Evolutionary conservation across 441 rosid genomes (phyloP).

Genomic region (Croton setiger): DNA sequence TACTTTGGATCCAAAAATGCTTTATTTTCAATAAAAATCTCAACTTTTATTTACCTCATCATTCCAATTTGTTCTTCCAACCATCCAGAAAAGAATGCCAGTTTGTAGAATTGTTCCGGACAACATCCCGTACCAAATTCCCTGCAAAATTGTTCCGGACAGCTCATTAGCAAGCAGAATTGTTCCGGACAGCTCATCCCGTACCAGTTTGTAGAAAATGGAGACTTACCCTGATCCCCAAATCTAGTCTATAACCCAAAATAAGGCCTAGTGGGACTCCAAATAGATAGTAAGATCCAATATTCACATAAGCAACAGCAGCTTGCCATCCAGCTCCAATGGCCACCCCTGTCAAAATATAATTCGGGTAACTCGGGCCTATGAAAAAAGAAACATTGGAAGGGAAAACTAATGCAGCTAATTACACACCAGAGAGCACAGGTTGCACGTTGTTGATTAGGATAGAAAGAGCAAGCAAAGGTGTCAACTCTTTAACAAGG

Average conservation of each 20-base stretch:
- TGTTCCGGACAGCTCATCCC: too few relatives aligned
- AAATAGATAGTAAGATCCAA: slow-evolving; percentile 50
- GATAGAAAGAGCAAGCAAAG: slow-evolving; percentile 53
- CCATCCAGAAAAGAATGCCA: slow-evolving; percentile 27
- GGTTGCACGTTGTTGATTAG: slow-evolving; percentile 60
- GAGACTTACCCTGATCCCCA: slow-evolving; percentile 39
- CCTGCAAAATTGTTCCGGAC: slow-evolving; percentile 27
- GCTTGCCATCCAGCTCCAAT: slow-evolving; percentile 77
- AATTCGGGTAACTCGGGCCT: too few relatives aligned
- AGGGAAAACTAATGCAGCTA: background rate
- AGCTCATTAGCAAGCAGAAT: background rate
- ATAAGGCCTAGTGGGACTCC: slow-evolving; percentile 54
- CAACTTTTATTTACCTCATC: slow-evolving; percentile 40
- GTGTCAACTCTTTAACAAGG: slow-evolving; percentile 59
- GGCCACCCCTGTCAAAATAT: slow-evolving; percentile 39
- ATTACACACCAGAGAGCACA: slow-evolving; percentile 59
- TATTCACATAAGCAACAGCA: slow-evolving; percentile 46
- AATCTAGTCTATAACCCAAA: slow-evolving; percentile 37
- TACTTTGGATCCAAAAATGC: background rate
- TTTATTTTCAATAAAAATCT: background rate
- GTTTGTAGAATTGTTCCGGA: slow-evolving; percentile 45
- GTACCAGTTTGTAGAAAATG: background rate
- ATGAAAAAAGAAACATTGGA: background rate
- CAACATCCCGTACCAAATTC: slow-evolving; percentile 60
- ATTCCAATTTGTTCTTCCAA: slow-evolving; percentile 53